These are phyloP conservation scores for Venustampulla echinocandica DNA, from an alignment of 495 filamentous ascomycete species.

Conservation along the genomic window DNA sequence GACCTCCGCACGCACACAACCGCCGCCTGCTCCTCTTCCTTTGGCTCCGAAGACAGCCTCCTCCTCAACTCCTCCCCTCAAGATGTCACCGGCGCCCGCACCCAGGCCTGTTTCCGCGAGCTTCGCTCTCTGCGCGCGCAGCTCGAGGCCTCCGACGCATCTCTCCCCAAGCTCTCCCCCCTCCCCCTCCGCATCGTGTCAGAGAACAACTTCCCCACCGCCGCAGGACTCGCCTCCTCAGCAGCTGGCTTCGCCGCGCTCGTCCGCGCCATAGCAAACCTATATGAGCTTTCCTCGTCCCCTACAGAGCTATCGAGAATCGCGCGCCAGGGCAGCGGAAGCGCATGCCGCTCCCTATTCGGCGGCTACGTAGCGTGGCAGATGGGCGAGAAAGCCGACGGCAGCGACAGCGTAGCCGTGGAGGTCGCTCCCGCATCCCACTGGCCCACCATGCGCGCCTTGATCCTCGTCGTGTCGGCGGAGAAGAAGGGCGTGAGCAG, in stretches of 20 bases:
- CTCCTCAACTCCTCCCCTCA: conserved; percentile 76
- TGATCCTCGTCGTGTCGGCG: conserved; percentile 81
- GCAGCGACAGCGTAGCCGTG: conserved; percentile 74
- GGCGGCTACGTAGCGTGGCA: conserved; percentile 96
- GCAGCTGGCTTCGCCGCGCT: conserved; percentile 94
- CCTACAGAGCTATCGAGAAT: conserved; percentile 77
- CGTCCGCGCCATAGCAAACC: conserved; percentile 82
- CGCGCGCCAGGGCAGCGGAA: conserved; percentile 91
- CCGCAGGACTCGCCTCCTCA: conserved; percentile 86
- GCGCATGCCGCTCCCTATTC: conserved; percentile 83
- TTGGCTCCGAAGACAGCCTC: conserved; percentile 59
- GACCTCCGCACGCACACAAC: conserved; percentile 95
- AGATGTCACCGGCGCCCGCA: conserved; percentile 77
- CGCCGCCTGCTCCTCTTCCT: conserved; percentile 76
- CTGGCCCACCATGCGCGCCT: conserved; percentile 91
- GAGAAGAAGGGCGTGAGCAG: conserved; percentile 91
- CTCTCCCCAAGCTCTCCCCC: conserved; percentile 66
- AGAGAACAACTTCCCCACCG: conserved; percentile 98
- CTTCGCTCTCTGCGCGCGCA: conserved; percentile 66
- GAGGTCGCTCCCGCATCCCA: conserved; percentile 77
- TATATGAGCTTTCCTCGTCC: conserved; percentile 73
- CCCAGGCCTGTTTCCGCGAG: conserved; percentile 81
- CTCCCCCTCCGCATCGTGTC: conserved; percentile 74
- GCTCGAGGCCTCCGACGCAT: conserved; percentile 61
- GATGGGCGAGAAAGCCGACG: conserved; percentile 60